Evolutionary conservation across 2,329 filamentous ascomycete genomes (phyloP).

Genomic region (Colletotrichum musae): DNA sequence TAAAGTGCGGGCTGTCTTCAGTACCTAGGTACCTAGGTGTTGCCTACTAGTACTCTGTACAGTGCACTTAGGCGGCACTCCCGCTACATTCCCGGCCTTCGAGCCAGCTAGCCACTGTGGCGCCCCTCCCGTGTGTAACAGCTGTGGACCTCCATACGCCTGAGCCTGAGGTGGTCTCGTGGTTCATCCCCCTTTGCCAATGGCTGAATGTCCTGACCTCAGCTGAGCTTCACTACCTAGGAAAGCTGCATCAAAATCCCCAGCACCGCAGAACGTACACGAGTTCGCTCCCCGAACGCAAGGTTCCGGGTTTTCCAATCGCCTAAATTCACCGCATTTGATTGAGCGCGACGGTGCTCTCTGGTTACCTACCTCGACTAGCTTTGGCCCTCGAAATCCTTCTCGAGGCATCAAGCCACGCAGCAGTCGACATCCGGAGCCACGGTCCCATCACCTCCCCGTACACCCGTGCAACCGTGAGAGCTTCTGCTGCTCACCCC

Average conservation of each 20-base stretch:
- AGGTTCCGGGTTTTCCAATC: neutral
- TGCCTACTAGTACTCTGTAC: too few species aligned
- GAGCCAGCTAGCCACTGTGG: constrained; percentile 18
- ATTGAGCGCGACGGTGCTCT: constrained; percentile 7
- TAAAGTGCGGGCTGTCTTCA: too few species aligned
- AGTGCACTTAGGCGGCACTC: neutral
- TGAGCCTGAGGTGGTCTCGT: constrained; percentile 1
- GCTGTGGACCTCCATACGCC: neutral
- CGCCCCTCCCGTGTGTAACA: constrained; percentile 31
- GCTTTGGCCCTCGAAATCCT: neutral
- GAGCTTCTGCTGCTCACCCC: constrained; percentile 5
- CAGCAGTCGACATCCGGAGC: constrained; percentile 25
- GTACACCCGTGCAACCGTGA: constrained; percentile 4
- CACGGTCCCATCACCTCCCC: constrained; percentile 16
- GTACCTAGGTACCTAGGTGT: too few species aligned
- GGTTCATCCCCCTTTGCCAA: constrained; percentile 15
- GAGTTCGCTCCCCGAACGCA: neutral
- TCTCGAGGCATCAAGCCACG: constrained; percentile 19
- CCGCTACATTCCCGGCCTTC: neutral
- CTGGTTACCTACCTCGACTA: neutral
- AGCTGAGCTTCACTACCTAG: constrained; percentile 1
- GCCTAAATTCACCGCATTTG: neutral
- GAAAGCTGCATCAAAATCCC: constrained; percentile 2
- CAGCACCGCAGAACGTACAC: neutral
- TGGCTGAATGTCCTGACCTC: constrained; percentile 4